These are phyloP conservation scores for Pyrenophora teres DNA, from an alignment of 2,329 filamentous ascomycete species.

Conservation along the genomic window DNA sequence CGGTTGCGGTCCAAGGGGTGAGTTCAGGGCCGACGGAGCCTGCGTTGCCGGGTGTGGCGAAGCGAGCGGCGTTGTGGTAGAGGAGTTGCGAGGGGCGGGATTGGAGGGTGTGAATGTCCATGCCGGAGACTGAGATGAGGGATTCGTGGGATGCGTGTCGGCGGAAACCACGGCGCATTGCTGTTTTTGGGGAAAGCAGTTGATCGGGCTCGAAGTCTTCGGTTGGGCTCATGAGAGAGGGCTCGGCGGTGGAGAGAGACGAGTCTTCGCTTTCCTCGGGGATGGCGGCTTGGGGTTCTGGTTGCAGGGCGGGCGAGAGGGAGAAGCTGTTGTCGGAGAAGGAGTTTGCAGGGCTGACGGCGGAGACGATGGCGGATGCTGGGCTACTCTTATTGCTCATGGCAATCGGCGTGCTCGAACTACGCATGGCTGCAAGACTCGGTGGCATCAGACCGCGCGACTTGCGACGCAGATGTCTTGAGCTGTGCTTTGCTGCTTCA, in stretches of 20 bases:
- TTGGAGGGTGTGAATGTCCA: constrained; percentile 86
- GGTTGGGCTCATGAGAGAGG: constrained; percentile 30
- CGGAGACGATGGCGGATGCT: constrained; percentile 39
- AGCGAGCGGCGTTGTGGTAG: constrained; percentile 56
- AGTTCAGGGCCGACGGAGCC: constrained; percentile 48
- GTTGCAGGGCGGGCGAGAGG: constrained; percentile 31
- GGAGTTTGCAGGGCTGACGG: constrained; percentile 39
- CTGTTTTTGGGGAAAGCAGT: constrained; percentile 34
- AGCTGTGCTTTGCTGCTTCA: constrained; percentile 4
- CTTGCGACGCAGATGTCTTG: constrained; percentile 24
- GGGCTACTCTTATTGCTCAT: constrained; percentile 43
- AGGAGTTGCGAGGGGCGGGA: constrained; percentile 76
- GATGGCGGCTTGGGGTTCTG: constrained; percentile 37
- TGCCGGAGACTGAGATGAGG: constrained; percentile 81
- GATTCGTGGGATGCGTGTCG: constrained; percentile 82
- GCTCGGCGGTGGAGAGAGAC: constrained; percentile 16
- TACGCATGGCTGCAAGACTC: constrained; percentile 36
- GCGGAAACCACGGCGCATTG: constrained; percentile 57
- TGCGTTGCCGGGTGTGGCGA: constrained; percentile 53
- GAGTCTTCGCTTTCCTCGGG: constrained; percentile 44
- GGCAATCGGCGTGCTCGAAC: constrained; percentile 39
- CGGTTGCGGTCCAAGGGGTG: constrained; percentile 53
- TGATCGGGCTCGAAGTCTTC: constrained; percentile 36
- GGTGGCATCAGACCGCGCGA: constrained; percentile 39
- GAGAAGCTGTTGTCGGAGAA: constrained; percentile 37